Conservation (phyloP, 108 stramenopile species). For the Cyclostephanos tholiformis region DNA sequence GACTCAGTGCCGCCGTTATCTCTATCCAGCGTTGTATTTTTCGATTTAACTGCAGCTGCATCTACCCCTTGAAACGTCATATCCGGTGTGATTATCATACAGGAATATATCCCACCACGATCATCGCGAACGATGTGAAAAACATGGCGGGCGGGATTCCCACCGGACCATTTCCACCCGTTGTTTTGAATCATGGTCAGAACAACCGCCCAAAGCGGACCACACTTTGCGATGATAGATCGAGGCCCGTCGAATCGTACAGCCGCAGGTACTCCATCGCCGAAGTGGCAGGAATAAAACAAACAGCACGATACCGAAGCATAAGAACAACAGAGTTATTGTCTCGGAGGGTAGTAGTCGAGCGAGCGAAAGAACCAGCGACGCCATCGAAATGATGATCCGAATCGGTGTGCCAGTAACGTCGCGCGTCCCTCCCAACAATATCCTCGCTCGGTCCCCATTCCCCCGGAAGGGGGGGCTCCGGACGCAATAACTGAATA, state of each 20-base stretch:
- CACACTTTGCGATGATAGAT: slow-evolving; percentile 64
- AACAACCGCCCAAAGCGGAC: slow-evolving; percentile 74
- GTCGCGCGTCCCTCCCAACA: neutral
- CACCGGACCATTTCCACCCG: neutral
- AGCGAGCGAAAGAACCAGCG: neutral
- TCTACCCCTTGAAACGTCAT: neutral
- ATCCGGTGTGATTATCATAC: slow-evolving; percentile 28
- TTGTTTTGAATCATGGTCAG: slow-evolving; percentile 46
- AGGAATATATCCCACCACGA: slow-evolving; percentile 35
- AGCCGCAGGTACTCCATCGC: slow-evolving; percentile 57
- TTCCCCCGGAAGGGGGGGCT: slow-evolving; percentile 50
- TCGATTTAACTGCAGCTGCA: neutral
- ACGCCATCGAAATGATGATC: neutral
- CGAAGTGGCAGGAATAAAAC: slow-evolving; percentile 67
- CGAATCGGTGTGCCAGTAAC: neutral
- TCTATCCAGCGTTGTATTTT: neutral
- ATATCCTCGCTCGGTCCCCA: slow-evolving; percentile 22
- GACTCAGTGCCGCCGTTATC: neutral
- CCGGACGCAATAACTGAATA: slow-evolving; percentile 51
- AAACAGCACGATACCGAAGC: slow-evolving; percentile 45
- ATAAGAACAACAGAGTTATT: neutral
- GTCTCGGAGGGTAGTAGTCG: neutral
- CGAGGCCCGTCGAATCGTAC: slow-evolving; percentile 76
- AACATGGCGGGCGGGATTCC: slow-evolving; percentile 26
- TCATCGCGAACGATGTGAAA: slow-evolving; percentile 37